Base-by-base conservation (phyloP, 345 rosid genomes). In the Combretum micranthum region DNA sequence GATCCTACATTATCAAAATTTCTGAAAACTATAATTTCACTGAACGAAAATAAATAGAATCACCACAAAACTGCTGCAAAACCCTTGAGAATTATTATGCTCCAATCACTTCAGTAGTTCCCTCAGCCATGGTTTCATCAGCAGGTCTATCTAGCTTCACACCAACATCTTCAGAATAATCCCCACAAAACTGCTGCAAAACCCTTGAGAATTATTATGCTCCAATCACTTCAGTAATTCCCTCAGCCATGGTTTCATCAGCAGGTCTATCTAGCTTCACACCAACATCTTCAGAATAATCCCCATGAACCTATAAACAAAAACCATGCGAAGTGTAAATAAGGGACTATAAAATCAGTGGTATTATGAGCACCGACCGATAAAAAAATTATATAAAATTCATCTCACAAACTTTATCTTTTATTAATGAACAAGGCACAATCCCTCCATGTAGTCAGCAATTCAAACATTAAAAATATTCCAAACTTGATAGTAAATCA, bases 221-320 rank as follows among this genome's bases (percentile, higher is more conserved):
- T 70, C 82, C 91, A 12, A 84, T 66, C 39, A 78, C 69, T 58
- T 82, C 96, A 8, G 82, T 68, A 49, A 85, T 52, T 44, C 65
- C 85, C 71, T 91, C 98, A 0, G 69, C 81, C 59, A 74, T 64
- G 2, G 83, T 44, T 61, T 91, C 98, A 4, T 91, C 98, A 7
- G 78, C 90, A 0, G 95, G 83, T 82, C 98, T 82, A 0, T 88
- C 98, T 53, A 91, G 43, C 80, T 88, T 88, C 26, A 79, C 71
- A 50, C 96, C 95, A 44, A 88, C 76, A 79, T 91, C 98, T 44
- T 88, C 98, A 0, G 95, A 72, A 65, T 75, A 73, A 62, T 88
- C 96, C 9, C 96, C 96, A 18, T 88, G 98, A 68, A 91, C 93
- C 98, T 91, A 67, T 48, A 54, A 12, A 47, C 17, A 46, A 55